A percentile compares a stretch with the other conserved stretches of the same genome.
Evolutionary conservation across 805 yeast species (phyloP).

Genomic region (Huiozyma sinensis): DNA sequence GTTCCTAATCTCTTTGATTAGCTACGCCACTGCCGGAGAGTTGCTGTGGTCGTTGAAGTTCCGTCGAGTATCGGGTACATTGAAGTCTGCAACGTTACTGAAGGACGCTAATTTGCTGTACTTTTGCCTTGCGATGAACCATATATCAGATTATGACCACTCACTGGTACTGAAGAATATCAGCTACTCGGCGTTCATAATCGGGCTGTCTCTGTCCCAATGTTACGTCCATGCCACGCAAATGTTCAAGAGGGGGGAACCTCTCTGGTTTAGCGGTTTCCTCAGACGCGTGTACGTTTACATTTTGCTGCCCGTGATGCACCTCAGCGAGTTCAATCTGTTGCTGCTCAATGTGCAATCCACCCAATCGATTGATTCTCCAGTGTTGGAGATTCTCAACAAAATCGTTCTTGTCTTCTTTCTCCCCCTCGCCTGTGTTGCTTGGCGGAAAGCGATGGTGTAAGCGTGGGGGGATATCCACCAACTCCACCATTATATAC

Average conservation of each 20-base stretch:
- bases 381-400: constrained; percentile 16
- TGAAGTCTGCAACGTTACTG: constrained; percentile 12
- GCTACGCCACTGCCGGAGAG: constrained; percentile 14
- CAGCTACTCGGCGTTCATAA: constrained; percentile 23
- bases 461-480: neutral
- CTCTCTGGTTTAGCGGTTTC: constrained; percentile 1
- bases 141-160: constrained; percentile 26
- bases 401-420: constrained; percentile 17
- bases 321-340: constrained; percentile 24
- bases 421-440: constrained; percentile 18
- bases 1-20: constrained; percentile 33
- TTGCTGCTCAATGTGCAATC: constrained; percentile 19
- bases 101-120: constrained; percentile 23
- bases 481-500: neutral
- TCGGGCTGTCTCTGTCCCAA: constrained; percentile 18
- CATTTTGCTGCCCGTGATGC: constrained; percentile 16
- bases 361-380: constrained; percentile 18
- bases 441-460: constrained; percentile 5
- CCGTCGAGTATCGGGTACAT: constrained; percentile 12
- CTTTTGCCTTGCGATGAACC: constrained; percentile 20
- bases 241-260: constrained; percentile 14
- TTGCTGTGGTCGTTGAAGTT: constrained; percentile 19
- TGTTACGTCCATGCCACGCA: constrained; percentile 21
- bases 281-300: constrained; percentile 15
- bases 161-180: constrained; percentile 22